A percentile compares a stretch with the other conserved stretches of the same genome.
phyloP scores from a whole-genome alignment of 1,284 basidiomycete species.

The Leccinum pachyderme region DNA sequence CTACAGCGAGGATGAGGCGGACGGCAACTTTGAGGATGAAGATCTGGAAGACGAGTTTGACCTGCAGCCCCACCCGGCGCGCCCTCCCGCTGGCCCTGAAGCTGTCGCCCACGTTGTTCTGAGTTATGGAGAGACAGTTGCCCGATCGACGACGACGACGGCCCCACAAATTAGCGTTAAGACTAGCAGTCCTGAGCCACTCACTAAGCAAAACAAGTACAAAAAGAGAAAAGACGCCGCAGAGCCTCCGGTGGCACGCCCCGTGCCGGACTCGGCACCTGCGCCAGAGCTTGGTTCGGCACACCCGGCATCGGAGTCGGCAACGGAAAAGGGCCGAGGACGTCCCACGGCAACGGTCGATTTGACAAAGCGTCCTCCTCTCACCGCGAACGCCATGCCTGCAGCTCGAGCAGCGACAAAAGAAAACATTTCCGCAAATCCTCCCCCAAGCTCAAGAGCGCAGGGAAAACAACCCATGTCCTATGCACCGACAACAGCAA shows the following conservation, averaged over 20 bases:
- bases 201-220: conserved; percentile 38
- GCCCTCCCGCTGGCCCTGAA: conserved; percentile 21
- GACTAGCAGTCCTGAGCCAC: conserved; percentile 25
- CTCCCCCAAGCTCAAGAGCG: conserved; percentile 62
- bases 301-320: conserved; percentile 33
- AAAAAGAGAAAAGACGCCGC: conserved; percentile 32
- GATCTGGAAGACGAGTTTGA: conserved; percentile 38
- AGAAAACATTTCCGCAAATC: conserved; percentile 41
- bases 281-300: conserved; percentile 20
- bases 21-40: conserved; percentile 44
- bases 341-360: conserved; percentile 40
- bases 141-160: conserved; percentile 12
- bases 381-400: conserved; percentile 42
- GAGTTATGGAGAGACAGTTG: conserved; percentile 38
- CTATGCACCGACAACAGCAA: conserved; percentile 37
- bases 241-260: conserved; percentile 21
- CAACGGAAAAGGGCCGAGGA: conserved; percentile 36
- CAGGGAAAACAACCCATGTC: conserved; percentile 78
- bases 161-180: conserved; percentile 22
- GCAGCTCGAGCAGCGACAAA: conserved; percentile 38
- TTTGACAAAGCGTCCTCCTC: conserved; percentile 40
- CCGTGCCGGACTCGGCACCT: conserved; percentile 34
- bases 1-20: conserved; percentile 46
- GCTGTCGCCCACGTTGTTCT: conserved; percentile 41
- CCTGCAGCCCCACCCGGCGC: conserved; percentile 24